Evolutionary conservation across 78 protist species (phyloP).

Genomic region (Salpingoeca rosetta): DNA sequence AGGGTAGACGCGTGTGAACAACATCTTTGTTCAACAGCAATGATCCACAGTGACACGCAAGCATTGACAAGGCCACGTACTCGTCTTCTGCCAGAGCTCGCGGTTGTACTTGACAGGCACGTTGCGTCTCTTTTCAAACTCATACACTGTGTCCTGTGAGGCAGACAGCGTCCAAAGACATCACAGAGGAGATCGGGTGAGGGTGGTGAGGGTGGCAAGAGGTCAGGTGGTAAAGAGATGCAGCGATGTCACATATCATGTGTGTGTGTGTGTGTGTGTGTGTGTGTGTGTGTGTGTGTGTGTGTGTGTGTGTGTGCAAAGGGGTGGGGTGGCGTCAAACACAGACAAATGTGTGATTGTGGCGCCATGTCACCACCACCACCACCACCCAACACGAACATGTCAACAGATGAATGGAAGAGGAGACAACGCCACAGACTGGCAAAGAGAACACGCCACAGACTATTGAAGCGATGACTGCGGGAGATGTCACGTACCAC

Average conservation of each 20-base stretch:
- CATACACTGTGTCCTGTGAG: conserved; percentile 68
- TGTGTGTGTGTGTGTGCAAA: conserved; percentile 4
- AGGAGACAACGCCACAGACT: not conserved
- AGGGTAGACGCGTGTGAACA: too few relatives aligned
- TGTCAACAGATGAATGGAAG: not conserved
- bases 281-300: not conserved
- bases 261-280: conserved; percentile 7
- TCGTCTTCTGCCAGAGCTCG: conserved; percentile 58
- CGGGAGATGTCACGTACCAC: conserved; percentile 35
- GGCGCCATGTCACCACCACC: not conserved
- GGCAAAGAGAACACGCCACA: conserved; percentile 10
- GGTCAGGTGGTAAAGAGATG: not conserved
- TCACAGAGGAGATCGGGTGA: not conserved
- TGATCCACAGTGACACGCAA: too few relatives aligned
- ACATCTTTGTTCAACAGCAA: too few relatives aligned
- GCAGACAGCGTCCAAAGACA: too few relatives aligned
- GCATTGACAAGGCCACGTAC: too few relatives aligned
- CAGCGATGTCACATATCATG: not conserved
- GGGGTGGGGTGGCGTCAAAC: too few relatives aligned
- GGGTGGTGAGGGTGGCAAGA: not conserved
- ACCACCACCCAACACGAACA: too few relatives aligned
- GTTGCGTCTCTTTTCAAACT: conserved; percentile 90
- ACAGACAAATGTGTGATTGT: not conserved
- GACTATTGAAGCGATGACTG: too few relatives aligned
- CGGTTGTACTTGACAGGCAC: conserved; percentile 89